Evolutionary conservation across 176 grass and related monocot species (phyloP).

Genomic region (barley (Hordeum vulgare)): MorexV3_pseudomolecules_assembly NC_058524.1:14252140-14252639

Average conservation of each 20-base stretch:
- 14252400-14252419: background rate
- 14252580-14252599: no score
- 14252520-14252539: background rate
- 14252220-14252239: no score
- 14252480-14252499: background rate
- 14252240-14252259: no score
- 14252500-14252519: background rate
- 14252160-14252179: background rate
- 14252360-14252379: background rate
- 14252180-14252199: background rate
- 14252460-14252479: background rate
- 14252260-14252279: background rate
- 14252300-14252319: background rate
- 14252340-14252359: background rate
- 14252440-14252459: background rate
- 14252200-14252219: background rate
- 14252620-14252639: no score
- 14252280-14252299: background rate
- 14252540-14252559: no score
- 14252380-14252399: background rate
- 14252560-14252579: no score
- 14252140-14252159: no score
- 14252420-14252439: background rate
- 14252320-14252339: background rate
- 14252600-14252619: background rate